These are phyloP conservation scores for Trypethelium eluteriae DNA, from an alignment of 495 filamentous ascomycete genomes.

Conservation along the genomic window DNA sequence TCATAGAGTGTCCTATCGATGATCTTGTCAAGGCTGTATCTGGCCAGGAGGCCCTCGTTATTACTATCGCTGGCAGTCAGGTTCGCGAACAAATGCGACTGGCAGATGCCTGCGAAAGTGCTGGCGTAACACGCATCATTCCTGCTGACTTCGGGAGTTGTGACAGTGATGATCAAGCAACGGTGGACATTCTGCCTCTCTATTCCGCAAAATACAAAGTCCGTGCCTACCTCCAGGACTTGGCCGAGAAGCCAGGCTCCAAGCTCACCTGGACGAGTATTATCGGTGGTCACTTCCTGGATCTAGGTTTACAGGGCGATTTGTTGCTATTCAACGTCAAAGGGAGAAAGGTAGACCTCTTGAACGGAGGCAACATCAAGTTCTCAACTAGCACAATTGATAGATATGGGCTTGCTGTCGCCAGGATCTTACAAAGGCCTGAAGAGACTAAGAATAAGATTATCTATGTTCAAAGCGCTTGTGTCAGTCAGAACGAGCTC, in stretches of 20 bases:
- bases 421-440: conserved; percentile 37
- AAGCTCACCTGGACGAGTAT: conserved; percentile 45
- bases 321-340: conserved; percentile 42
- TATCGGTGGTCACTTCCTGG: conserved; percentile 45
- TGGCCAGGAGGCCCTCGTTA: conserved; percentile 45
- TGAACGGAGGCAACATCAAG: conserved; percentile 37
- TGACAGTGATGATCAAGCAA: conserved; percentile 30
- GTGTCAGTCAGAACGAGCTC: conserved; percentile 42
- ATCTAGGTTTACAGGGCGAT: conserved; percentile 38
- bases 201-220: conserved; percentile 42
- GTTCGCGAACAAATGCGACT: conserved; percentile 29
- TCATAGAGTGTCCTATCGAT: conserved; percentile 37
- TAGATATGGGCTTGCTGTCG: conserved; percentile 37
- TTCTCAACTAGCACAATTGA: conserved; percentile 40
- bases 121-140: conserved; percentile 38
- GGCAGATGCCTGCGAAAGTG: conserved; percentile 34
- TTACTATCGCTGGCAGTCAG: conserved; percentile 29
- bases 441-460: conserved; percentile 42
- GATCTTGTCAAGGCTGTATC: conserved; percentile 40
- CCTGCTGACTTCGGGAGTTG: conserved; percentile 37
- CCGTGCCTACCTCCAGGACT: conserved; percentile 40
- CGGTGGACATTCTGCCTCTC: conserved; percentile 34
- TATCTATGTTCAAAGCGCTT: conserved; percentile 43
- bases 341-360: conserved; percentile 40
- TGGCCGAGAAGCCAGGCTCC: conserved; percentile 33